Base-by-base conservation (phyloP, 139 green algal genomes). In the Limnomonas spitsbergensis region DNA sequence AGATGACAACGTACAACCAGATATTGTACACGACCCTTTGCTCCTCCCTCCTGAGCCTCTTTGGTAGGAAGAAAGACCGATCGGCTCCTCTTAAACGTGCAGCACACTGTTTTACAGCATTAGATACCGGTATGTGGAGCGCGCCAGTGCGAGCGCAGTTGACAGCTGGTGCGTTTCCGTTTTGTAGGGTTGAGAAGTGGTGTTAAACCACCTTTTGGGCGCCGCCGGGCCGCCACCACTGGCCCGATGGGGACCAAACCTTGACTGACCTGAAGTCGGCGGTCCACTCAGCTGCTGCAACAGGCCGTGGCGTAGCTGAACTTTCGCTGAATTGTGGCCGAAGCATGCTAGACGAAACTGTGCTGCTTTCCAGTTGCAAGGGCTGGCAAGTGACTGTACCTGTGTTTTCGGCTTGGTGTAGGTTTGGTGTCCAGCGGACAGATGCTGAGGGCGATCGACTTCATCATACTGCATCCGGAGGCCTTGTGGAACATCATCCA, bases 1-100 rank as follows among this genome's bases (percentile, higher is more conserved):
- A 66, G 32, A 99, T 99, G 95, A 95, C 91, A 32, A 96, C 92
- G 35, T 94, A 92, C 90, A 97, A 97, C 83, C 93, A 99, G 82
- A 91, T 96, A 40, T 85, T 96, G 27, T 96, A 90, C 81, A 88
- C 89, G 26, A 92, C 88, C 1, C 32, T 91, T 4, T 94, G 87
- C 78, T 94, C 91, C 2, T 88, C 89, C 1, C 61, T 81, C 1
- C 74, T 94, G 0, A 87, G 82, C 42, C 68, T 77, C 24, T 77
- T 87, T 14, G 82, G 87, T 89, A 54, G 81, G 82, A 37, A 80
- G 54, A 24, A 40, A 40, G 3, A n/a, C 9, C 9, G 42, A 54
- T 54, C 14, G 32, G 20, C 56, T 36, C 20, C 56, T 69, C 26
- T 27, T 34, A 34, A 3, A 27, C 40, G 68, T 35, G 7, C 68